These are phyloP conservation scores for Tuber brumale DNA, from an alignment of 495 filamentous ascomycete genomes.

Conservation along the genomic window DNA sequence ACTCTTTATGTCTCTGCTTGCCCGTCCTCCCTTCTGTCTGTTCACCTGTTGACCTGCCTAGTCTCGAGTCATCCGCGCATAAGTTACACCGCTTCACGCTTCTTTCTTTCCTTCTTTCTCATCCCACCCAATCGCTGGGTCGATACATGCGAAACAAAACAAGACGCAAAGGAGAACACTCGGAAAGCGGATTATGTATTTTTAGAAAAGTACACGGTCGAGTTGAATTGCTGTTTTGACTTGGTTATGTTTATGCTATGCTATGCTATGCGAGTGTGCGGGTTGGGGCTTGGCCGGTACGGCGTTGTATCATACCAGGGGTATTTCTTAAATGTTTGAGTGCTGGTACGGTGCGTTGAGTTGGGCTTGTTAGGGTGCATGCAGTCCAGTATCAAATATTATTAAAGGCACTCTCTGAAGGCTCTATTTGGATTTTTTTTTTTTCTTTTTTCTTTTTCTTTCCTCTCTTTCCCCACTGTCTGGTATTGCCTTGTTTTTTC, in stretches of 20 bases:
- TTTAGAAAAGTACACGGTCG: slow-evolving; percentile 3
- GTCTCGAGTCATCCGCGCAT: background rate
- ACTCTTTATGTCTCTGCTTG: background rate
- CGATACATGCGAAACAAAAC: background rate
- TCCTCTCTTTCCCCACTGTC: background rate
- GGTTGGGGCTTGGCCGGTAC: slow-evolving; percentile 16
- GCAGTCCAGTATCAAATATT: slow-evolving; percentile 18
- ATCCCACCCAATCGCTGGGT: background rate
- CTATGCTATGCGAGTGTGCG: background rate
- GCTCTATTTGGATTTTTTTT: slow-evolving; percentile 8
- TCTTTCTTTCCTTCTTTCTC: background rate
- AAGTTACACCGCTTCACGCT: background rate
- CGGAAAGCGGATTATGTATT: background rate
- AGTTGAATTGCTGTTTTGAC: background rate
- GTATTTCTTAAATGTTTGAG: slow-evolving; percentile 23
- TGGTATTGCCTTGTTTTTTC: background rate
- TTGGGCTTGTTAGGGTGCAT: slow-evolving; percentile 14
- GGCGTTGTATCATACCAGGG: slow-evolving; percentile 17
- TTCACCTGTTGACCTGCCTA: background rate
- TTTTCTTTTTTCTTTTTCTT: background rate
- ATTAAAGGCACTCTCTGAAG: slow-evolving; percentile 6
- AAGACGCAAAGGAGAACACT: background rate
- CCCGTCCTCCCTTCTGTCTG: background rate
- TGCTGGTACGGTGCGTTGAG: slow-evolving; percentile 15
- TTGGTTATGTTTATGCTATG: background rate